Conservation (phyloP, 2,329 filamentous ascomycete species). For the Metarhizium album region DNA sequence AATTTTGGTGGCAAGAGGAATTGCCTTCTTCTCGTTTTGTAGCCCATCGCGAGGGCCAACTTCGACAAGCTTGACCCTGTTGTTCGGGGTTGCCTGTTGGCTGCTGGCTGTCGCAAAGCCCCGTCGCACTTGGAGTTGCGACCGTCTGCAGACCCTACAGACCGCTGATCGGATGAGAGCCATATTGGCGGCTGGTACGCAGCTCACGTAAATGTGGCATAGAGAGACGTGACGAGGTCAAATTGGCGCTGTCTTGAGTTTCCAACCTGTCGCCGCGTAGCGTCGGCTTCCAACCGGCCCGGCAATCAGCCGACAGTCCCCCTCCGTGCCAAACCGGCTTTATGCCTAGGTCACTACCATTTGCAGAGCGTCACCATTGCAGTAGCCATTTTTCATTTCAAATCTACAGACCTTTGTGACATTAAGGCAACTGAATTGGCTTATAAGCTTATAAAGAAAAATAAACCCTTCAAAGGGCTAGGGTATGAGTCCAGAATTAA, state of each 20-base stretch:
- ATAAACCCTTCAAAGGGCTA: constrained; percentile 21
- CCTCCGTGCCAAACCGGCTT: background rate
- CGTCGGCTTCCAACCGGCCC: constrained; percentile 17
- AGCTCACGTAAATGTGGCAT: background rate
- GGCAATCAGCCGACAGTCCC: constrained; percentile 8
- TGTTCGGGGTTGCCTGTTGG: constrained; percentile 23
- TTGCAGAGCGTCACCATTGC: background rate
- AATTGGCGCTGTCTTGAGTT: background rate
- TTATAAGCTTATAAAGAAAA: constrained; percentile 28
- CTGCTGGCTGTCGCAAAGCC: constrained; percentile 30
- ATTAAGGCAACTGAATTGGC: constrained; percentile 26
- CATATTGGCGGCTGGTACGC: constrained; percentile 16
- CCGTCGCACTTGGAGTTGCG: constrained; percentile 20
- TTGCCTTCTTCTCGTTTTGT: constrained; percentile 68
- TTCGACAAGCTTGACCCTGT: constrained; percentile 58
- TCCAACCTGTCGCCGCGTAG: constrained; percentile 14
- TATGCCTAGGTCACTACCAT: background rate
- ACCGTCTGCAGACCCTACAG: constrained; percentile 28
- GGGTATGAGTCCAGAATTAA: constrained; percentile 16
- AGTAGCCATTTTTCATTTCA: constrained; percentile 2
- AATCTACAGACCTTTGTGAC: constrained; percentile 22
- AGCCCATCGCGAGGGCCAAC: constrained; percentile 80
- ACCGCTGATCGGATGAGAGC: constrained; percentile 24
- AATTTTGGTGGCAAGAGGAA: constrained; percentile 64
- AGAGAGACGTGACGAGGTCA: background rate